Percentiles rank a stretch among this genome's conserved stretches.
Conservation (phyloP, 2,329 filamentous ascomycete species). For the Pezizomycotina sp. region DNA sequence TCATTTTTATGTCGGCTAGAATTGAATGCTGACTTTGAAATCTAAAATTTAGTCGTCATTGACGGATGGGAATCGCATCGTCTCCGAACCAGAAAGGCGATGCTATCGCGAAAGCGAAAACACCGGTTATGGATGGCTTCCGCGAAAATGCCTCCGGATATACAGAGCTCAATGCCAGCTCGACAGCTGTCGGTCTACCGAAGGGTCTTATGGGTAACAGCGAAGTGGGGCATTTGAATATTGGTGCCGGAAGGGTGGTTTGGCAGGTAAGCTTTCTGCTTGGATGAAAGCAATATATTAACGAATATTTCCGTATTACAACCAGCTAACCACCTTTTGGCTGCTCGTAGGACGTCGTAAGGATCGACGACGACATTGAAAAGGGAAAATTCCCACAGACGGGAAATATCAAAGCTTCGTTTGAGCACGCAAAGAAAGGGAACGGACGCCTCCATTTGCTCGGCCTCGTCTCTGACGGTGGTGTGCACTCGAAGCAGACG, state of each 20-base stretch:
- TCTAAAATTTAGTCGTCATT: conserved; percentile 99
- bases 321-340: not conserved
- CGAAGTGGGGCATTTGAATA: conserved; percentile 96
- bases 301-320: conserved; percentile 27
- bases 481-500: conserved; percentile 90
- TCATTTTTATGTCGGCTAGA: too few species aligned
- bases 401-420: conserved; percentile 58
- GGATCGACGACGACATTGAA: conserved; percentile 87
- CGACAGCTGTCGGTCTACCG: conserved; percentile 82
- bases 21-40: too few species aligned
- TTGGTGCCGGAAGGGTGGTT: conserved; percentile 89
- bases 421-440: conserved; percentile 64
- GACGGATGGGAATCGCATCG: conserved; percentile 80
- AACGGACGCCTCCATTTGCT: conserved; percentile 86
- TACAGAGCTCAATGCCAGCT: conserved; percentile 87
- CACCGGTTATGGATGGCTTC: conserved; percentile 87
- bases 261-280: too few species aligned
- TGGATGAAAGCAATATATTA: too few species aligned
- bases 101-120: conserved; percentile 84
- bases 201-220: conserved; percentile 98
- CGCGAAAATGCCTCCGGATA: conserved; percentile 68
- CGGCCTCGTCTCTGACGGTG: conserved; percentile 85
- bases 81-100: conserved; percentile 71
- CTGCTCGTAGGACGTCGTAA: conserved; percentile 49
- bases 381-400: conserved; percentile 62